Base-by-base conservation (phyloP, 1,284 basidiomycete genomes). In the Ustilago bromivora region DNA sequence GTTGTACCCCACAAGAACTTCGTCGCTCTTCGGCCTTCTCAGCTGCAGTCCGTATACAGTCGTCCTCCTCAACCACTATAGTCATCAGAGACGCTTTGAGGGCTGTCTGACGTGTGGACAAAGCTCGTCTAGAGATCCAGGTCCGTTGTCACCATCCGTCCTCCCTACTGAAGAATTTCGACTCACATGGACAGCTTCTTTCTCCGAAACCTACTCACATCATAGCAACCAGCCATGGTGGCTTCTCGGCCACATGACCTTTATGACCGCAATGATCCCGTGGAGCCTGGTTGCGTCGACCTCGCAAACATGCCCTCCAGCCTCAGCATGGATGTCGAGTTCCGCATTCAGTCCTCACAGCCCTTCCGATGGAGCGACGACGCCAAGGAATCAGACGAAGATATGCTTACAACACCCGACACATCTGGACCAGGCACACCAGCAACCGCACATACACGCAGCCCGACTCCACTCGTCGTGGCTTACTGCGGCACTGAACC, bases 311-410 rank as follows among this genome's bases (percentile, higher is more conserved):
- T 75, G 66, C 66, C 67, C 4, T 67, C 67, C 1, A 60, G 64
- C 41, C 43, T 75, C 34, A 75, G 64, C 57, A 69, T 67, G 59
- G 71, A 68, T 41, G 36, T 32, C 41, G 46, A 65, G 1, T 73
- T 73, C 38, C 35, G 51, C 61, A 56, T 61, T 9, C 65, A 64
- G n/a, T 38, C 71, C 13, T 64, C 65, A 3, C 53, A 73, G 35
- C 71, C 71, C 7, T 28, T 76, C 10, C 61, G 49, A 23, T 76
- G 74, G 74, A 69, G 62, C 7, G 74, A 76, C 32, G 69, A 76
- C 28, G 51, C 36, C 49, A 61, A 46, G 10, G 57, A 64, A 0
- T 61, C 59, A 11, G 65, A 73, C 51, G 61, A 68, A 5, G 61
- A 65, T 12, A 36, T 61, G 31, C 57, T 61, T 32, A 73, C 65